These are phyloP conservation scores for Vitis vinifera DNA, from an alignment of 164 flowering plant species.

Conservation along the genomic window DNA sequence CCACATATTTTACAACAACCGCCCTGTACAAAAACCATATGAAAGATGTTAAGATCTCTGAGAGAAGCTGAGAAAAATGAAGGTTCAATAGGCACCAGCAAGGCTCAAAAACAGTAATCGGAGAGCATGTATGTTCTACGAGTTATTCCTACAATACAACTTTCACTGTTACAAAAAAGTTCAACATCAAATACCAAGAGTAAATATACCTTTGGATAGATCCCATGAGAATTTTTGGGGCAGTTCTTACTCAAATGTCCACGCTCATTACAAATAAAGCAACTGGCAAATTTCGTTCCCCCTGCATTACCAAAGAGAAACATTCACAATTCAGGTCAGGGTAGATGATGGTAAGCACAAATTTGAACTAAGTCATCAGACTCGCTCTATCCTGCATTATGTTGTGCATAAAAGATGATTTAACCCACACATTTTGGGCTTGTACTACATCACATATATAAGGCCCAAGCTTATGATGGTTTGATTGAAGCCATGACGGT, in stretches of 20 bases:
- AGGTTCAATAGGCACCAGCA: background rate
- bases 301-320: slow-evolving; percentile 47
- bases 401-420: too few relatives aligned
- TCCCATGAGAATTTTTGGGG: slow-evolving; percentile 81
- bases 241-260: slow-evolving; percentile 95
- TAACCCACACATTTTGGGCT: too few relatives aligned
- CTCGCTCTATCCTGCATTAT: background rate
- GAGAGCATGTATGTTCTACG: background rate
- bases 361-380: background rate
- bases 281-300: slow-evolving; percentile 88
- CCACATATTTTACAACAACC: slow-evolving; percentile 91
- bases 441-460: too few relatives aligned
- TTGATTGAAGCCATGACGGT: too few relatives aligned
- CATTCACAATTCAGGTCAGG: background rate
- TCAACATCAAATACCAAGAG: background rate
- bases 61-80: background rate
- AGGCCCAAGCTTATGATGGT: too few relatives aligned
- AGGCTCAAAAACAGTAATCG: background rate
- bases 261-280: slow-evolving; percentile 79
- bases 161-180: background rate
- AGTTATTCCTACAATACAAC: background rate
- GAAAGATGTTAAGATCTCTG: background rate
- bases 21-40: slow-evolving; percentile 48
- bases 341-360: background rate
- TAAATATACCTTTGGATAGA: slow-evolving; percentile 85